phyloP scores from a whole-genome alignment of 1,284 basidiomycete species.

The Xerocomus amazonicus region DNA sequence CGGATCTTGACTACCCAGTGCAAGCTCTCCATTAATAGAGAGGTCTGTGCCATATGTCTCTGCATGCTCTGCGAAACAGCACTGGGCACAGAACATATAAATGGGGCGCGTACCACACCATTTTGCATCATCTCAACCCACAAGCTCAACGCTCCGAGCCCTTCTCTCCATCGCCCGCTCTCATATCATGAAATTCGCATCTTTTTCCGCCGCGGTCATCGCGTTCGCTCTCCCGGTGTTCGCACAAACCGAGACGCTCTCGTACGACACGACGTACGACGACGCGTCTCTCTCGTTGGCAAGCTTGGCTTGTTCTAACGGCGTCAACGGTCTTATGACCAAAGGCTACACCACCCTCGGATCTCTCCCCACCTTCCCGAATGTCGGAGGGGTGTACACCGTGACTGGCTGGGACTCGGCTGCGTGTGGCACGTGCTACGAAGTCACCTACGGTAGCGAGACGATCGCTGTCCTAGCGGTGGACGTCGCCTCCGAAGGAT shows the following conservation, averaged over 20 bases:
- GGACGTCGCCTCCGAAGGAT: conserved; percentile 31
- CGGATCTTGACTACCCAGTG: not conserved
- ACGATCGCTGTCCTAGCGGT: conserved; percentile 32
- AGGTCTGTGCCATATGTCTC: not conserved
- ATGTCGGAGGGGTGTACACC: too few species aligned
- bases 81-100: conserved; percentile 14
- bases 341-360: conserved; percentile 45
- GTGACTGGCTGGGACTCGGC: conserved; percentile 40
- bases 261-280: conserved; percentile 41
- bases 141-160: not conserved
- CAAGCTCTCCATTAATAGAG: not conserved
- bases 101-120: not conserved
- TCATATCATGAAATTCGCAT: conserved; percentile 24
- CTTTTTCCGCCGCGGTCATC: conserved; percentile 14
- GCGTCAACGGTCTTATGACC: conserved; percentile 38
- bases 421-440: conserved; percentile 36
- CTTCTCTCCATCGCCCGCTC: not conserved
- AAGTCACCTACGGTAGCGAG: conserved; percentile 24
- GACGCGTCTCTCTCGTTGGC: conserved; percentile 30
- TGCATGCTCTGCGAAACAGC: not conserved
- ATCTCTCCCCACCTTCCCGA: conserved; percentile 46
- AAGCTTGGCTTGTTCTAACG: conserved; percentile 49
- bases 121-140: not conserved
- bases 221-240: conserved; percentile 15
- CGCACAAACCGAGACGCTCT: conserved; percentile 15